Evolutionary conservation across 768 basidiomycete genomes (phyloP).

Genomic region (Phanerodontia chrysosporium): DNA sequence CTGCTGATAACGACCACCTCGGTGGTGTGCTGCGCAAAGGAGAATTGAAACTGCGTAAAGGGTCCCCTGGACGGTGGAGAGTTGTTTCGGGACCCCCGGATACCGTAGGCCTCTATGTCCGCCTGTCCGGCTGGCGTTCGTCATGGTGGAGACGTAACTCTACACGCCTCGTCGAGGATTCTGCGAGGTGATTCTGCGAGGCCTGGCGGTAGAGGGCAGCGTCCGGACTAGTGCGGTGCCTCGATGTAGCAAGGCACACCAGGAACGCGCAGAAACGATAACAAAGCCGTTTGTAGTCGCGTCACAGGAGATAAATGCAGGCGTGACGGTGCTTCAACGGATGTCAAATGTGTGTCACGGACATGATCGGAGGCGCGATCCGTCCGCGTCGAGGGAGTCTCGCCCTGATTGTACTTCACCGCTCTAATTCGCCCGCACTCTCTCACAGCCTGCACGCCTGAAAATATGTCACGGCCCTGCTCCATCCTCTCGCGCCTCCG

Average conservation of each 20-base stretch:
- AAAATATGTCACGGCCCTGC: neutral
- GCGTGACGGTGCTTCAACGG: neutral
- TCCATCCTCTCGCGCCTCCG: neutral
- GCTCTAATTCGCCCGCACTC: neutral
- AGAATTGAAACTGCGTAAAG: neutral
- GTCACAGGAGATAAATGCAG: neutral
- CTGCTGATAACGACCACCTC: neutral
- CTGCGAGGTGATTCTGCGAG: too few species aligned
- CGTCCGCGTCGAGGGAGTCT: neutral
- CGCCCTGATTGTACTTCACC: neutral
- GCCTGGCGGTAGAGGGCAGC: too few species aligned
- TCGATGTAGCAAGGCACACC: neutral
- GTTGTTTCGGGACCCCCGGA: neutral
- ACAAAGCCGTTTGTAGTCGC: neutral
- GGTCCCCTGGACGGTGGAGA: neutral
- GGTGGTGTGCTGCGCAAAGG: neutral
- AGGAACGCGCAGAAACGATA: neutral
- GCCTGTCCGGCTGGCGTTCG: neutral
- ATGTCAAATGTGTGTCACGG: neutral
- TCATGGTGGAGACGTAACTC: neutral
- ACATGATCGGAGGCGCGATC: neutral
- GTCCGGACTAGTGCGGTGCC: neutral
- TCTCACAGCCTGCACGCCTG: neutral
- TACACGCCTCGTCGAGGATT: neutral
- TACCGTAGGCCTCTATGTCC: neutral